phyloP scores from a whole-genome alignment of 1,284 basidiomycete genomes.

The Vanrija sp. region DNA sequence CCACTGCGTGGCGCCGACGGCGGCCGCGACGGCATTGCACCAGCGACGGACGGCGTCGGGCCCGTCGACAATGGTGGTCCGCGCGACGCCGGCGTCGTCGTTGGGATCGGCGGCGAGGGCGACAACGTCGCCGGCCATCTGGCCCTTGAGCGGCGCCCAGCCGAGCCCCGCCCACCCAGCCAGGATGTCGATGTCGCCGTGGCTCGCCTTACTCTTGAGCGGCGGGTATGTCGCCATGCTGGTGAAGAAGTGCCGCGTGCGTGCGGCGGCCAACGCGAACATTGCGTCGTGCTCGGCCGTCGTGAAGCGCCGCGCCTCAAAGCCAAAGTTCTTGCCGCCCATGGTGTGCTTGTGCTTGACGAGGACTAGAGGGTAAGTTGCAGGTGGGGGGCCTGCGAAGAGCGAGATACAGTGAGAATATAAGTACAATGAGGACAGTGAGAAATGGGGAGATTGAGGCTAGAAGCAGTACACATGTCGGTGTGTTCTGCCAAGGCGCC shows the following conservation, averaged over 20 bases:
- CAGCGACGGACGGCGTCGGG: slow-evolving; percentile 1
- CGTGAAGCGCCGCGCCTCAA: slow-evolving; percentile 21
- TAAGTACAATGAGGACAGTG: neutral
- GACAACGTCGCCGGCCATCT: neutral
- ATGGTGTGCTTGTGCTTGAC: slow-evolving; percentile 11
- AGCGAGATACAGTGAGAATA: neutral
- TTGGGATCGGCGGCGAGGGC: no score
- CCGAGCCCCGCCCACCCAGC: slow-evolving; percentile 16
- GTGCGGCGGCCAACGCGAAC: neutral
- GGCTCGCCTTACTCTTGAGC: slow-evolving; percentile 21
- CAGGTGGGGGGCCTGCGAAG: neutral
- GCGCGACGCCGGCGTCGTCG: neutral
- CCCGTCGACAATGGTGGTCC: neutral
- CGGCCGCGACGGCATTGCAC: slow-evolving; percentile 11
- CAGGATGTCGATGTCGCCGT: slow-evolving; percentile 42
- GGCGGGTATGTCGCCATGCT: slow-evolving; percentile 3
- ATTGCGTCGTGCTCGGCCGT: slow-evolving; percentile 19
- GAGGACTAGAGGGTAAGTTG: neutral
- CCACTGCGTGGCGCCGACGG: slow-evolving; percentile 9
- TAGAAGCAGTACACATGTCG: no score
- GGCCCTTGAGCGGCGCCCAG: slow-evolving; percentile 3
- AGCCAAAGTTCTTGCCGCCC: slow-evolving; percentile 36
- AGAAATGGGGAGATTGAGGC: no score
- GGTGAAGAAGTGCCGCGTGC: slow-evolving; percentile 10
- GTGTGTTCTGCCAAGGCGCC: no score